phyloP scores from a whole-genome alignment of 73 alveolate species.

The Paramecium biaurelia region DNA sequence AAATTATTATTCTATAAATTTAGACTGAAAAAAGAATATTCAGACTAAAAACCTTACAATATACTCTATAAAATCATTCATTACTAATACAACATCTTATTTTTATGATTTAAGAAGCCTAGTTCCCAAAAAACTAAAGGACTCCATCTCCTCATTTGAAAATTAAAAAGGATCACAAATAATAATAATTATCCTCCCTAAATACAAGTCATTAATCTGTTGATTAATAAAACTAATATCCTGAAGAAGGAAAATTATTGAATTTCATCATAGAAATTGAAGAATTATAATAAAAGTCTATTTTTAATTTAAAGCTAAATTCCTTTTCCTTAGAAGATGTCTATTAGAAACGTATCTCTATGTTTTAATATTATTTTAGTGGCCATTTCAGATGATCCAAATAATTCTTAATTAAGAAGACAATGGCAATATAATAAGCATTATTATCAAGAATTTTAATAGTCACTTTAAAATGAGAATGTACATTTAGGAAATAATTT shows the following conservation, averaged over 20 bases:
- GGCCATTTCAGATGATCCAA: conserved; percentile 2
- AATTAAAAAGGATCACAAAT: neutral
- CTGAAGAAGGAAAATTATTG: neutral
- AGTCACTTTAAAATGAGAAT: neutral
- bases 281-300: neutral
- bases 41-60: neutral
- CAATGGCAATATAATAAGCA: neutral
- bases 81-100: neutral
- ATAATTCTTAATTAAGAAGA: conserved; percentile 34
- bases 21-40: neutral
- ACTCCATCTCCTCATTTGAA: neutral
- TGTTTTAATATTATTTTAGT: neutral
- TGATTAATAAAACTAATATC: neutral
- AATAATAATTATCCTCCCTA: neutral
- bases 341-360: neutral
- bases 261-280: neutral
- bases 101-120: neutral
- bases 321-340: neutral
- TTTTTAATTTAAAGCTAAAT: neutral
- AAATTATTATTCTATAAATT: neutral
- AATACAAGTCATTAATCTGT: neutral
- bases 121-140: neutral
- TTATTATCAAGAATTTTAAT: neutral
- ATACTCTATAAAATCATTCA: neutral
- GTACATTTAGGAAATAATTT: conserved; percentile 1